These are phyloP conservation scores for Exophiala dermatitidis DNA, from an alignment of 2,329 filamentous ascomycete species.

Conservation along the genomic window DNA sequence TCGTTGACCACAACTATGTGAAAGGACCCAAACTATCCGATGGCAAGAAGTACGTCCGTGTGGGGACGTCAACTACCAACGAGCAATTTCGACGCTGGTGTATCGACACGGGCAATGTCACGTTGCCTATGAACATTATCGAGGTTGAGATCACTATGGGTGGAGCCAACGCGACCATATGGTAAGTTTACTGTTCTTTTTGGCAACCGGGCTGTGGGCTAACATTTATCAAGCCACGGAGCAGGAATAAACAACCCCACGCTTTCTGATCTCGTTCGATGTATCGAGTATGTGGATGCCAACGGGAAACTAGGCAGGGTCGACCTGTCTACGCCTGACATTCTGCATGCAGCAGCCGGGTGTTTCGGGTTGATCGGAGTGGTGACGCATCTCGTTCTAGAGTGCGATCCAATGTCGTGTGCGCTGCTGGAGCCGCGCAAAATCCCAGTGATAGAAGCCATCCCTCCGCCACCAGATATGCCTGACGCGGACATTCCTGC, in stretches of 20 bases:
- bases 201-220: neutral
- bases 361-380: conserved; percentile 45
- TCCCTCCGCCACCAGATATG: conserved; percentile 20
- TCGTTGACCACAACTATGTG: conserved; percentile 17
- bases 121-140: conserved; percentile 42
- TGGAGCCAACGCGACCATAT: conserved; percentile 36
- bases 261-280: conserved; percentile 41
- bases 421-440: conserved; percentile 43
- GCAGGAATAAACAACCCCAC: conserved; percentile 41
- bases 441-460: conserved; percentile 26
- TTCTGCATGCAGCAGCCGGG: conserved; percentile 39
- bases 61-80: conserved; percentile 42
- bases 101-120: conserved; percentile 33
- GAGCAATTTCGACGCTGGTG: conserved; percentile 44
- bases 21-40: conserved; percentile 13
- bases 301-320: conserved; percentile 34
- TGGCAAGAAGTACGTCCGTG: conserved; percentile 35
- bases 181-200: conserved; percentile 3
- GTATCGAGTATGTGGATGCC: conserved; percentile 44
- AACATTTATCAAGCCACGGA: conserved; percentile 41
- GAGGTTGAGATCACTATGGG: conserved; percentile 45
- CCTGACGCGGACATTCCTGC: conserved; percentile 15
- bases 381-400: conserved; percentile 45
- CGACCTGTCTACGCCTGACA: conserved; percentile 36
- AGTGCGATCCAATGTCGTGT: conserved; percentile 44